Evolutionary conservation across 2,329 filamentous ascomycete genomes (phyloP).

Genomic region (Hymenoscyphus salicellus): DNA sequence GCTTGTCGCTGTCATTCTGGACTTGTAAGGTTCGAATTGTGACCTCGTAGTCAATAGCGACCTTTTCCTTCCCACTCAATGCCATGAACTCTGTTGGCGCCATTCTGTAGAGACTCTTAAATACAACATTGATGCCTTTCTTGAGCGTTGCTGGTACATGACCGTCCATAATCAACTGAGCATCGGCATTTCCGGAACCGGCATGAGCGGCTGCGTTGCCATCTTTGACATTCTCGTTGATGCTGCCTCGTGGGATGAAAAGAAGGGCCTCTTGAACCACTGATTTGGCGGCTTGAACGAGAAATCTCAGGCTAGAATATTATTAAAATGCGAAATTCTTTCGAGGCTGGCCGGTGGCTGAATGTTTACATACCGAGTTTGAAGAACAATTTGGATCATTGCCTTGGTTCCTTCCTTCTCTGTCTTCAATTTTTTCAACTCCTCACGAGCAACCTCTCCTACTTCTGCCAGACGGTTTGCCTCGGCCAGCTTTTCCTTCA

Average conservation of each 20-base stretch:
- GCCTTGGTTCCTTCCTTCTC: background rate
- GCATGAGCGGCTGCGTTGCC: background rate
- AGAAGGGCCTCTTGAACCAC: background rate
- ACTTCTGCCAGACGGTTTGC: background rate
- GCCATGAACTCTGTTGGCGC: background rate
- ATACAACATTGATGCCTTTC: background rate
- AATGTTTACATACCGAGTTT: background rate
- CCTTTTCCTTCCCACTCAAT: background rate
- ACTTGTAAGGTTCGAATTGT: background rate
- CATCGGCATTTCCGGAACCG: background rate
- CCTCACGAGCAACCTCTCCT: background rate
- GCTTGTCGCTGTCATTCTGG: background rate
- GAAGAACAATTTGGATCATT: background rate
- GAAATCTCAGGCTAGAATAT: background rate
- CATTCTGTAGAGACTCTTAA: background rate
- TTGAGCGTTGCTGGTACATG: background rate
- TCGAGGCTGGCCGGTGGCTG: background rate
- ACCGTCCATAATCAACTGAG: background rate
- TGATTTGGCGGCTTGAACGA: background rate
- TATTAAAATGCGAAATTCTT: background rate
- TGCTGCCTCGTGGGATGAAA: background rate
- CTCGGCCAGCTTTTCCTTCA: background rate
- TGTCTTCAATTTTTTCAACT: background rate
- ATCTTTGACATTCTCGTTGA: background rate
- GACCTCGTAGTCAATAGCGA: background rate